Evolutionary conservation across 2,329 filamentous ascomycete genomes (phyloP), one percentile per base, ranked within the genome.

Genomic region (Gaeumannomyces sp.): DNA sequence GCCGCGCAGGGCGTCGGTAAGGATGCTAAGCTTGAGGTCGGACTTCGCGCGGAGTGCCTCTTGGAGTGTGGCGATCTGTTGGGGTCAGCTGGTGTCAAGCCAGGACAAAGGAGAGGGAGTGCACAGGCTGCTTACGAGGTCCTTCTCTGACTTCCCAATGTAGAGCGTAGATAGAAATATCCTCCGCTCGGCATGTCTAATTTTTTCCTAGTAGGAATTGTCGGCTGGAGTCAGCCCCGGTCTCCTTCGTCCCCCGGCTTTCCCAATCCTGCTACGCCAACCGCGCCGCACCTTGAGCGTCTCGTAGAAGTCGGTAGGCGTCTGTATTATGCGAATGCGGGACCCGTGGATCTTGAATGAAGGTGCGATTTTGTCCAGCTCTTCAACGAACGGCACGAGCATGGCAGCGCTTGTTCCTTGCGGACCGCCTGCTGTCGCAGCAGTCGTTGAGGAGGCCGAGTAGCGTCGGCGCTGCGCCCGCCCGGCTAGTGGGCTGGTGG

Each of bases 101-200:
- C n/a, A 53, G 45, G 45, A 2, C 45, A n/a, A n/a, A 10, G 6
- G 45, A 11, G 5, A 8, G 33, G 4, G 6, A 10, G 0, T 7
- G 13, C 8, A 13, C 19, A 31, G 31, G 8, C 33, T 4, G n/a
- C 79, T 64, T 79, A 89, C 86, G 72, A 99, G 83, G 71, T 98
- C 95, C 76, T 89, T 84, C 77, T 99, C 95, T 1, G 90, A 90
- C 76, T 94, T 96, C 68, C 95, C 95, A 74, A 99, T 95, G 75
- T 99, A 99, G 63, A 99, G 80, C 0, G 95, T 99, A n/a, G 93
- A 96, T 62, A 99, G 80, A 74, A 96, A 99, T 69, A 99, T 89
- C 66, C 91, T 86, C 63, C 79, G 83, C 75, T 92, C 86, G 13
- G 95, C 95, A 68, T 84, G 85, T 63, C 85, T 85, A 73, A 99